phyloP scores from a whole-genome alignment of 192 early-diverging fungal species.

The Coemansia sp. region DNA sequence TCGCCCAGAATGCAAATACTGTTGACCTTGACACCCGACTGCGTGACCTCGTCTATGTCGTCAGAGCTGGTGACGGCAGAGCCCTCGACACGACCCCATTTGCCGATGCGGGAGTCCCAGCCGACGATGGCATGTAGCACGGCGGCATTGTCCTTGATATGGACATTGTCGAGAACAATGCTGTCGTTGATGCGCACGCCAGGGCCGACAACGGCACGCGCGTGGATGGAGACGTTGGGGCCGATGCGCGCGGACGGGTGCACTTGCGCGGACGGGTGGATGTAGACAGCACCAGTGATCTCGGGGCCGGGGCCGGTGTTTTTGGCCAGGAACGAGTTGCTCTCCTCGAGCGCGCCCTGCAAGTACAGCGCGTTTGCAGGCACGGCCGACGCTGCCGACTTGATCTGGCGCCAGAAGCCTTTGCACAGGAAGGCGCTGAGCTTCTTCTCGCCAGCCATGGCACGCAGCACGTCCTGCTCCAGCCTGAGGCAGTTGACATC shows the following conservation, averaged over 20 bases:
- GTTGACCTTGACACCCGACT: conserved; percentile 88
- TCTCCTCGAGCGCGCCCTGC: conserved; percentile 73
- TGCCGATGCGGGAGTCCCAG: conserved; percentile 91
- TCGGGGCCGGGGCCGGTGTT: conserved; percentile 60
- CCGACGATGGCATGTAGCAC: conserved; percentile 88
- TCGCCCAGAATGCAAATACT: conserved; percentile 90
- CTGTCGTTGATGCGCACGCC: conserved; percentile 93
- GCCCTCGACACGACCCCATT: conserved; percentile 93
- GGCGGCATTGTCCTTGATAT: conserved; percentile 87
- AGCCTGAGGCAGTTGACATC: conserved; percentile 73
- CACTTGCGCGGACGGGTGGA: conserved; percentile 90
- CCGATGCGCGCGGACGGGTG: conserved; percentile 94
- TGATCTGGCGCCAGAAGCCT: conserved; percentile 97
- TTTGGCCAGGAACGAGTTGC: conserved; percentile 57
- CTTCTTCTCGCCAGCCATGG: conserved; percentile 78
- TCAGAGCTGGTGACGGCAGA: conserved; percentile 63
- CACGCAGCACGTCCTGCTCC: conserved; percentile 90
- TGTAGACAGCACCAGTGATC: conserved; percentile 88
- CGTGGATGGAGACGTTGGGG: conserved; percentile 94
- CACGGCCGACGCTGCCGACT: conserved; percentile 90
- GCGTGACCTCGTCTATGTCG: conserved; percentile 74
- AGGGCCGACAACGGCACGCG: conserved; percentile 81
- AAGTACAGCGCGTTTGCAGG: conserved; percentile 92
- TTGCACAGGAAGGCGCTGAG: conserved; percentile 84
- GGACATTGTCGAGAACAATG: conserved; percentile 90